A percentile compares a stretch with the other conserved stretches of the same genome.
These are phyloP conservation scores for Aphanomyces euteiches DNA, from an alignment of 352 stramenopile species.

Conservation along the genomic window DNA sequence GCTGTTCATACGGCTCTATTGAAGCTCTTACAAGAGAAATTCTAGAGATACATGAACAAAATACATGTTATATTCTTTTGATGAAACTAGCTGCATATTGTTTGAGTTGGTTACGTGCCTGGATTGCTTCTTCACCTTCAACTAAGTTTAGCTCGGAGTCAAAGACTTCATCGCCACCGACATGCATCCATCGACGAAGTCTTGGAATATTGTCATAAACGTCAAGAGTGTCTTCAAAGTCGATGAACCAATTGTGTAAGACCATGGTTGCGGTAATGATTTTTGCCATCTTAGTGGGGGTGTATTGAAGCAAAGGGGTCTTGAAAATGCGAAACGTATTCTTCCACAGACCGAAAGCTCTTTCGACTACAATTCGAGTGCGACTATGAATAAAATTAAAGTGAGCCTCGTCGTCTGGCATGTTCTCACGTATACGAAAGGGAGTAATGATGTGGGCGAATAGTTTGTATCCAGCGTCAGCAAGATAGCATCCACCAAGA, in stretches of 20 bases:
- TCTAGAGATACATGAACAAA: background rate
- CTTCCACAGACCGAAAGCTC: constrained; percentile 22
- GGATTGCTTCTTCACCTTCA: background rate
- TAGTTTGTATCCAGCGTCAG: constrained; percentile 17
- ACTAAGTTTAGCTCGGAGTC: background rate
- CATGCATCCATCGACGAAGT: constrained; percentile 15
- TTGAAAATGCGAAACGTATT: constrained; percentile 23
- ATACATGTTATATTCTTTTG: background rate
- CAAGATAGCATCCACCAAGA: background rate
- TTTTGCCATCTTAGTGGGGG: background rate
- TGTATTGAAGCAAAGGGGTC: background rate
- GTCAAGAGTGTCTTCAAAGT: constrained; percentile 16
- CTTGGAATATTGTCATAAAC: background rate
- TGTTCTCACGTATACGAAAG: background rate
- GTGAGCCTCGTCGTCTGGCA: constrained; percentile 5
- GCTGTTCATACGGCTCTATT: too few species aligned
- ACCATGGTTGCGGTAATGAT: constrained; percentile 17
- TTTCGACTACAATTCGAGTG: constrained; percentile 11
- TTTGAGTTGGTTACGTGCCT: background rate
- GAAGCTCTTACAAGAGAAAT: background rate
- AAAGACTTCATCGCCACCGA: constrained; percentile 10
- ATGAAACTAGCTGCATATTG: background rate
- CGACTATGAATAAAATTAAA: constrained; percentile 11
- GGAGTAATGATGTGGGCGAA: constrained; percentile 8
- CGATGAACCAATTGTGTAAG: constrained; percentile 17